phyloP scores from a whole-genome alignment of 1,284 basidiomycete species.

The Ceratorhiza oryzae-sativae region DNA sequence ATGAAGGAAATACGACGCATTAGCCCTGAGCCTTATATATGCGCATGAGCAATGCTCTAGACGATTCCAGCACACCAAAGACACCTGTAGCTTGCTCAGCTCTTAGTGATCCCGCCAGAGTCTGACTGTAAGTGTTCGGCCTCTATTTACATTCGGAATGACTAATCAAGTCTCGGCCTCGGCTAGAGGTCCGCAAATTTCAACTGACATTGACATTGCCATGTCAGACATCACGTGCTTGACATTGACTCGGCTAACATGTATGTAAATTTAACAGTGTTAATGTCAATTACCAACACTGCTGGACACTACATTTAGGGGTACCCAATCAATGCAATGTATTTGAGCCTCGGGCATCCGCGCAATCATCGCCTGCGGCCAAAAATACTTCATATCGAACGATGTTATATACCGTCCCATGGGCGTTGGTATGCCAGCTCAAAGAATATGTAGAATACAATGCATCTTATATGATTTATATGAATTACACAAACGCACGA shows the following conservation, averaged over 20 bases:
- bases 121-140: background rate
- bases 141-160: background rate
- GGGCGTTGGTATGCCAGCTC: background rate
- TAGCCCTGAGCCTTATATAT: background rate
- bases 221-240: too few relatives aligned
- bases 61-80: background rate
- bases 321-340: too few relatives aligned
- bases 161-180: too few relatives aligned
- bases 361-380: background rate
- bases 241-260: too few relatives aligned
- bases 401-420: background rate
- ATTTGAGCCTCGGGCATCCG: background rate
- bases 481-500: background rate
- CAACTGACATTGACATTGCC: too few relatives aligned
- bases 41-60: background rate
- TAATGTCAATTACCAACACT: too few relatives aligned
- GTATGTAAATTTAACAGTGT: too few relatives aligned
- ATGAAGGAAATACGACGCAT: background rate
- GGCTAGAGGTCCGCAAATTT: too few relatives aligned
- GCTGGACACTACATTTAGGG: too few relatives aligned
- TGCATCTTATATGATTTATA: background rate
- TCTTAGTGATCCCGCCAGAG: background rate
- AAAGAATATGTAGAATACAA: background rate
- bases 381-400: background rate
- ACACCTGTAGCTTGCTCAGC: background rate